Conservation (phyloP, 192 early-diverging fungal species). For the Coemansia sp. region DNA sequence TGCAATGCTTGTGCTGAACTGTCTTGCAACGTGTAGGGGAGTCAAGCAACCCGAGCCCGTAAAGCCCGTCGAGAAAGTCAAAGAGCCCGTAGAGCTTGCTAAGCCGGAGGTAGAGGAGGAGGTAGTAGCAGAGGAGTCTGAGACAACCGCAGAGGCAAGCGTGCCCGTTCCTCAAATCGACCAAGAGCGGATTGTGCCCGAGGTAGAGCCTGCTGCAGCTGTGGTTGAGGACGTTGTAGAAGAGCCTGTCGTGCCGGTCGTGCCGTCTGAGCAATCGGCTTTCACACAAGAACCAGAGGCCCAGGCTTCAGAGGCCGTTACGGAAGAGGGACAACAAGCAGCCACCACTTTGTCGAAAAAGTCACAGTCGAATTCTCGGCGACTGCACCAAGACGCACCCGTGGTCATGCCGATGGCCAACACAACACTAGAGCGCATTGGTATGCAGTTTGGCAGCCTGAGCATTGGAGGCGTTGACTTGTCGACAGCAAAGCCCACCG, state of each 20-base stretch:
- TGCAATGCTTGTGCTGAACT: background rate
- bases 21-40: constrained; percentile 25
- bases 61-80: constrained; percentile 11
- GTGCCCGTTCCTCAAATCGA: background rate
- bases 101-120: constrained; percentile 23
- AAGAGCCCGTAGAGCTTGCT: constrained; percentile 30
- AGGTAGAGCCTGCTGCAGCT: constrained; percentile 25
- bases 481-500: constrained; percentile 50
- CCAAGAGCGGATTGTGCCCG: constrained; percentile 6
- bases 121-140: constrained; percentile 10
- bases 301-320: constrained; percentile 8
- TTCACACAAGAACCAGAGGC: constrained; percentile 3
- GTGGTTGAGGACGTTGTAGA: constrained; percentile 13
- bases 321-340: constrained; percentile 11
- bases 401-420: constrained; percentile 80
- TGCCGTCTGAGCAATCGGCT: background rate
- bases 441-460: constrained; percentile 78
- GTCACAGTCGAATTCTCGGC: constrained; percentile 53
- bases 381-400: constrained; percentile 83
- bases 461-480: constrained; percentile 57
- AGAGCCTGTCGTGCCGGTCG: background rate
- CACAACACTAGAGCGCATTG: constrained; percentile 62
- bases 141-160: background rate
- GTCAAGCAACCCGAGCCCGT: constrained; percentile 46
- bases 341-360: constrained; percentile 19